These are phyloP conservation scores for Peziza echinospora DNA, from an alignment of 495 filamentous ascomycete genomes.

Conservation along the genomic window DNA sequence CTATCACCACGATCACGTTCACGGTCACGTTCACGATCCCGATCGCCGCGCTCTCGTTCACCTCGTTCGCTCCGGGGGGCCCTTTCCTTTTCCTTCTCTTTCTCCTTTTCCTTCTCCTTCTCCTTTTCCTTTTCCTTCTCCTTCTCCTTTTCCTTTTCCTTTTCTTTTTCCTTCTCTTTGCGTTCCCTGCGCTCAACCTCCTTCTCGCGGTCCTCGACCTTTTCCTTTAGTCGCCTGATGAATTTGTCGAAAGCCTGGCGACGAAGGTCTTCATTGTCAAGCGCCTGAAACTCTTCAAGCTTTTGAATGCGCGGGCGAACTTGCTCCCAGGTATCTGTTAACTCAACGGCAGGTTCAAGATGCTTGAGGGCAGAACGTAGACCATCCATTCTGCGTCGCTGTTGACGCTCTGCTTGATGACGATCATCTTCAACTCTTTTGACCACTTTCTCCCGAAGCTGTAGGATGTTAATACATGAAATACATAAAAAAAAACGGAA, in stretches of 20 bases:
- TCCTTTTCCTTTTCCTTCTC: conserved; percentile 42
- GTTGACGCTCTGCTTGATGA: conserved; percentile 57
- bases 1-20: conserved; percentile 38
- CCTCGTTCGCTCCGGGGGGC: conserved; percentile 51
- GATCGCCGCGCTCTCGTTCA: conserved; percentile 27
- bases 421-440: conserved; percentile 67
- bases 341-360: conserved; percentile 61
- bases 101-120: conserved; percentile 56
- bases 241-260: conserved; percentile 79
- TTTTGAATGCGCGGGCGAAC: conserved; percentile 57
- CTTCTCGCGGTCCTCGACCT: conserved; percentile 63
- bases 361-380: conserved; percentile 77
- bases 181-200: conserved; percentile 48
- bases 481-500: neutral
- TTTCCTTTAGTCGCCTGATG: conserved; percentile 70
- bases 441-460: conserved; percentile 61
- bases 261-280: conserved; percentile 63
- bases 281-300: conserved; percentile 57
- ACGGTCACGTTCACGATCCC: conserved; percentile 23
- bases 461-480: conserved; percentile 6
- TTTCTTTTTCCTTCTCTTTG: conserved; percentile 35
- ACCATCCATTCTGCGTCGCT: conserved; percentile 64
- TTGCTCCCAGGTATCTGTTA: conserved; percentile 67
- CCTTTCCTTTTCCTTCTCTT: conserved; percentile 65
- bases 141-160: conserved; percentile 28